A percentile compares a stretch with the other conserved stretches of the same genome.
Evolutionary conservation across 257 asterid species (phyloP).

Genomic region (Plectranthus barbatus): DNA sequence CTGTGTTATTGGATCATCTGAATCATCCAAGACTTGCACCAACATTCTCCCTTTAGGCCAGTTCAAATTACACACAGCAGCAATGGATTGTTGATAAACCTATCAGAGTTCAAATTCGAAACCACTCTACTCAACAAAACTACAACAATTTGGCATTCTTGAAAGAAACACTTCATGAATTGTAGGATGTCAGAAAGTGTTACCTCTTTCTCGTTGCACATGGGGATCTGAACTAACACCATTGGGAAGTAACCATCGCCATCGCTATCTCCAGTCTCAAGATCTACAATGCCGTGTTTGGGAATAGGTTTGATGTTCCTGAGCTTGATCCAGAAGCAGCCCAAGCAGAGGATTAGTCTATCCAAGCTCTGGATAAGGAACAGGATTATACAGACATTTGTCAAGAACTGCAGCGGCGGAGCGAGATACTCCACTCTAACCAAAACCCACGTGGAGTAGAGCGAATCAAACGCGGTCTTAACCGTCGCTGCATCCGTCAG

Average conservation of each 20-base stretch:
- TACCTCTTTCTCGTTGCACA: slow-evolving; percentile 96
- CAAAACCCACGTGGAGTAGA: slow-evolving; percentile 65
- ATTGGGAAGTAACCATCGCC: slow-evolving; percentile 63
- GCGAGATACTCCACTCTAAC: slow-evolving; percentile 75
- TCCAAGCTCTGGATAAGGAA: slow-evolving; percentile 81
- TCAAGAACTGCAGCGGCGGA: slow-evolving; percentile 65
- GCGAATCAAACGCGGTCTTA: slow-evolving; percentile 44
- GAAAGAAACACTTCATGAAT: background rate
- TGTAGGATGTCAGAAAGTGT: background rate
- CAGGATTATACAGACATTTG: slow-evolving; percentile 61
- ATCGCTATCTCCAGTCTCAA: slow-evolving; percentile 51
- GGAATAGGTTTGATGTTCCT: slow-evolving; percentile 52
- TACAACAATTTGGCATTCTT: background rate
- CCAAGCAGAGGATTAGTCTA: slow-evolving; percentile 65
- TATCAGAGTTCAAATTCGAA: slow-evolving; percentile 22
- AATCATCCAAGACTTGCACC: slow-evolving; percentile 85
- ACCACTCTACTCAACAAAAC: background rate
- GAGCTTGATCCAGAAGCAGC: slow-evolving; percentile 69
- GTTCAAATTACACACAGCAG: slow-evolving; percentile 70
- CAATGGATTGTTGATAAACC: slow-evolving; percentile 90
- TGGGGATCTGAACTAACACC: slow-evolving; percentile 94
- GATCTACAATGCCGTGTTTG: slow-evolving; percentile 44
- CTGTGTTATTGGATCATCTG: slow-evolving; percentile 62
- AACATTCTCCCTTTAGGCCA: slow-evolving; percentile 74
- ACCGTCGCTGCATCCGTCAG: slow-evolving; percentile 42